phyloP scores from a whole-genome alignment of 75 land plant genomes.

The Pseudotsuga menziesii region DNA sequence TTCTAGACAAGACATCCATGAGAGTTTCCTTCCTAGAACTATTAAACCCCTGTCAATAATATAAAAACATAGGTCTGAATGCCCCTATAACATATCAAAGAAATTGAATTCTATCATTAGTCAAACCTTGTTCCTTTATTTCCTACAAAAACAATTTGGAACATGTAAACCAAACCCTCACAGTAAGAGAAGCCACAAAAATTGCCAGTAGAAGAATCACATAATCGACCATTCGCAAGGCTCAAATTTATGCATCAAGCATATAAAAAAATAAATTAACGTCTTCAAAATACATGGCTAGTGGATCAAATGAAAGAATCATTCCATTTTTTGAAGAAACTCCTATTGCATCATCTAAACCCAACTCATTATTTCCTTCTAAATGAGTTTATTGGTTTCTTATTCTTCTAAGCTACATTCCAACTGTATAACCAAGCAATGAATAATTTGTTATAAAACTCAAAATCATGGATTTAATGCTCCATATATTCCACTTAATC shows the following conservation, averaged over 20 bases:
- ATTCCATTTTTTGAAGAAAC: constrained; percentile 68
- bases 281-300: constrained; percentile 75
- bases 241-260: constrained; percentile 35
- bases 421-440: constrained; percentile 18
- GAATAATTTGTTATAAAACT: not conserved
- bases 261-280: constrained; percentile 79
- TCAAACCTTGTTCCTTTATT: no score
- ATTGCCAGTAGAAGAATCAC: no score
- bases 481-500: not conserved
- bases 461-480: not conserved
- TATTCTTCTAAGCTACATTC: constrained; percentile 26
- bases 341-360: constrained; percentile 19
- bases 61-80: no score
- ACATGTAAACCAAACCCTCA: no score
- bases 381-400: constrained; percentile 15
- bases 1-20: no score
- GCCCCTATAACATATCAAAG: no score
- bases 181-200: no score
- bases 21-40: no score
- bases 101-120: no score
- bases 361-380: not conserved
- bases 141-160: no score
- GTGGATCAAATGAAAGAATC: constrained; percentile 71
- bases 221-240: no score
- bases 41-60: no score